These are phyloP conservation scores for Tricladium varicosporioides DNA, from an alignment of 2,329 filamentous ascomycete genomes.

Conservation along the genomic window DNA sequence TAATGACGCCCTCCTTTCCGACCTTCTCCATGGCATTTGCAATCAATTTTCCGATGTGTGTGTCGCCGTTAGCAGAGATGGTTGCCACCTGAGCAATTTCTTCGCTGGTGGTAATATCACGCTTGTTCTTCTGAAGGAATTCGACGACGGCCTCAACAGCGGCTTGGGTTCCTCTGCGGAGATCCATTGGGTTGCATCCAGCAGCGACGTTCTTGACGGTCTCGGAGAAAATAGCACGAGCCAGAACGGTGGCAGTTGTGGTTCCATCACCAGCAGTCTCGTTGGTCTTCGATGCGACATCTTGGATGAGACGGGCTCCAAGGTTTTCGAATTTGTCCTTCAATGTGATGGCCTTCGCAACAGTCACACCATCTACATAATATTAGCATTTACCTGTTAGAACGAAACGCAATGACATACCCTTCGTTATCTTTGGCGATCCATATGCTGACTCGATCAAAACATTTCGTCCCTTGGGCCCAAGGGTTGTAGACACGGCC, in stretches of 20 bases:
- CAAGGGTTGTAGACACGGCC: slow-evolving; percentile 93
- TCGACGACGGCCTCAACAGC: slow-evolving; percentile 93
- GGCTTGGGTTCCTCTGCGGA: slow-evolving; percentile 94
- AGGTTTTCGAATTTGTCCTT: slow-evolving; percentile 99
- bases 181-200: slow-evolving; percentile 99
- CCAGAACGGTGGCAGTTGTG: slow-evolving; percentile 95
- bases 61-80: slow-evolving; percentile 96
- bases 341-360: slow-evolving; percentile 84
- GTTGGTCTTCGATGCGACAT: slow-evolving; percentile 99
- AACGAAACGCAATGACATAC: slow-evolving; percentile 48
- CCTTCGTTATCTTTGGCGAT: slow-evolving; percentile 99
- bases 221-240: slow-evolving; percentile 98
- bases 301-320: slow-evolving; percentile 91
- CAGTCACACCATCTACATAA: slow-evolving; percentile 74
- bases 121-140: slow-evolving; percentile 93
- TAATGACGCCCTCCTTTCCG: slow-evolving; percentile 99
- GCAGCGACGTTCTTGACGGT: slow-evolving; percentile 99
- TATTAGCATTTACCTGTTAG: slow-evolving; percentile 7
- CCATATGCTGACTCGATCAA: slow-evolving; percentile 98
- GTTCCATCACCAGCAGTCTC: slow-evolving; percentile 98
- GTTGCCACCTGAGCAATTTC: slow-evolving; percentile 98
- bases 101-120: slow-evolving; percentile 94
- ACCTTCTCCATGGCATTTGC: slow-evolving; percentile 99
- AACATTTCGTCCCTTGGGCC: slow-evolving; percentile 97
- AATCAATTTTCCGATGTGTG: slow-evolving; percentile 91